Base-by-base conservation (phyloP, 1,284 basidiomycete species). In the Coriolopsis trogii region DNA sequence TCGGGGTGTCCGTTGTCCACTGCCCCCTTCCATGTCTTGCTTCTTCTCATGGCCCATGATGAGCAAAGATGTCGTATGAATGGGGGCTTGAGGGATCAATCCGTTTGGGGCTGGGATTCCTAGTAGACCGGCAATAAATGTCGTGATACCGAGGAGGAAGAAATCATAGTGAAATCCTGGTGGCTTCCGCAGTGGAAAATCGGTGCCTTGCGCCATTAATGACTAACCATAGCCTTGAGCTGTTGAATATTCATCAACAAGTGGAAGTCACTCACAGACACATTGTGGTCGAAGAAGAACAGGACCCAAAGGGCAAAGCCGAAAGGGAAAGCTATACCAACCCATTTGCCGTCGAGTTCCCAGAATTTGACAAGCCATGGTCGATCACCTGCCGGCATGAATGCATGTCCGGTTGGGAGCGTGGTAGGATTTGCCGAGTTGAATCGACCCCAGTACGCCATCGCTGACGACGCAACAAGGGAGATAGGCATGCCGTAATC, bases 21-120 rank as follows among this genome's bases (percentile, higher is more conserved):
- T 52, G 7, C 41, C 30, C 16, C 75, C 74, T 24, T 79, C 79
- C 8, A 68, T 61, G 18, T 79, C 67, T 23, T 71, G 73, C 54
- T 76, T 84, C 29, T 58, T 41, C 2, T 71, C 68, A 13, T 63
- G 71, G 1, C 87, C 85, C 79, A 92, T 87, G 33, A 96, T 80
- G 15, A 91, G 77, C 0, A 99, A 81, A 6, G 93, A 90, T 12
- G 85, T 82, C 0, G 95, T 98, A 64, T 98, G 95, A 21, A 97
- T 91, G 0, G 95, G 96, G 1, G 96, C 95, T 71, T 98, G 96
- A 0, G 95, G 95, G 41, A 99, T 97, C 20, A 96, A 79, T 3
- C 95, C 95, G 63, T 98, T 98, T 0, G 95, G 95, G 0, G 95
- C 95, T 0, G 95, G 95, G 3, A 97, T 67, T 15, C 95, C 95